Evolutionary conservation across 2,329 filamentous ascomycete species (phyloP).

Genomic region (Aureobasidium sp.): DNA sequence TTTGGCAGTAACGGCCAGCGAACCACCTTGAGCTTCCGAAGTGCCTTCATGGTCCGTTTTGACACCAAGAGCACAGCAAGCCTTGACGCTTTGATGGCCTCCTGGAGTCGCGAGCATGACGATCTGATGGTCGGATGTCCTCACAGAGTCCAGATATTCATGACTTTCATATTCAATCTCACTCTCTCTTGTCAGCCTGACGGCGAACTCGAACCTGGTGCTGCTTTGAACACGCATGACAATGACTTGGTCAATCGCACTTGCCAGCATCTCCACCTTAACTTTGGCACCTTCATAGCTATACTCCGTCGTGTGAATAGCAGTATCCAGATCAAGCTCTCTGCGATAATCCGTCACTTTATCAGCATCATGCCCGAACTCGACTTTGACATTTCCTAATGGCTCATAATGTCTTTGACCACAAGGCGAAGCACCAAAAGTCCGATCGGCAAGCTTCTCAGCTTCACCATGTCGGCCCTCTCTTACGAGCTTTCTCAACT

Average conservation of each 20-base stretch:
- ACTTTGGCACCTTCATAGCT: conserved; percentile 26
- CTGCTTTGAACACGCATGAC: conserved; percentile 27
- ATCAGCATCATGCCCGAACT: not conserved
- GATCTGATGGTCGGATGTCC: conserved; percentile 20
- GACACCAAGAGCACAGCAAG: not conserved
- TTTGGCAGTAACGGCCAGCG: conserved; percentile 30
- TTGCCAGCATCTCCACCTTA: conserved; percentile 35
- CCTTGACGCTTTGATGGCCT: not conserved
- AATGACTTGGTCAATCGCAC: conserved; percentile 35
- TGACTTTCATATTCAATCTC: conserved; percentile 38
- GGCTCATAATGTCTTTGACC: conserved; percentile 43
- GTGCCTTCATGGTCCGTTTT: not conserved
- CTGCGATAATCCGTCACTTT: conserved; percentile 30
- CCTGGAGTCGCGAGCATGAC: conserved; percentile 2
- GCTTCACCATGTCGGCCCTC: conserved; percentile 33
- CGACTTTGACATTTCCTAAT: conserved; percentile 21
- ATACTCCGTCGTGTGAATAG: conserved; percentile 33
- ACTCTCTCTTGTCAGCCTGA: conserved; percentile 32
- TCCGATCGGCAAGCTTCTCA: conserved; percentile 33
- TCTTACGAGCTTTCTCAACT: conserved; percentile 35
- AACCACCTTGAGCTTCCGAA: not conserved
- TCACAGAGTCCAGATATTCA: conserved; percentile 36
- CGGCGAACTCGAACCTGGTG: conserved; percentile 15
- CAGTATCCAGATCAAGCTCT: conserved; percentile 32
- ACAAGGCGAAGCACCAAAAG: conserved; percentile 40